Conservation (phyloP, 73 alveolate genomes). For the Tetrahymena malaccensis region DNA sequence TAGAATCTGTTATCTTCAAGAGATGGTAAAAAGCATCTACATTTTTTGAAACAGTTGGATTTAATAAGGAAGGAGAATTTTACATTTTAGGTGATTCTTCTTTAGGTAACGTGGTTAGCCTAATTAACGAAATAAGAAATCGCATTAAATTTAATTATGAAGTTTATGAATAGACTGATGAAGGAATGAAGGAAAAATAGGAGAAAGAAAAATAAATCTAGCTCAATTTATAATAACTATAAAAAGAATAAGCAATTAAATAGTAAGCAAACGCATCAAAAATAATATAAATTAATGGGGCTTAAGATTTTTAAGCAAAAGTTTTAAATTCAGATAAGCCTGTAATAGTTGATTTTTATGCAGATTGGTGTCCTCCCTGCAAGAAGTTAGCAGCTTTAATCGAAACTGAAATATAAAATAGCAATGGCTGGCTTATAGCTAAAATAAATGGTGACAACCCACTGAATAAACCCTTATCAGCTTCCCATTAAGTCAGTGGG, state of each 20-base stretch:
- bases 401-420: not conserved
- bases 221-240: not conserved
- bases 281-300: not conserved
- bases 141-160: not conserved
- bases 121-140: not conserved
- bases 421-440: not conserved
- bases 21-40: not conserved
- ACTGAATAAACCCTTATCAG: not conserved
- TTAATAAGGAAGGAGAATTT: not conserved
- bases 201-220: not conserved
- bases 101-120: not conserved
- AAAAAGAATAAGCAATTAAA: not conserved
- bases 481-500: not conserved
- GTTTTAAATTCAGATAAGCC: not conserved
- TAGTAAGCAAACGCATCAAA: not conserved
- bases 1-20: not conserved
- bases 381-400: not conserved
- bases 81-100: not conserved
- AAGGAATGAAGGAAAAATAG: not conserved
- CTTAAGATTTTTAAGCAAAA: not conserved
- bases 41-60: not conserved
- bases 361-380: not conserved
- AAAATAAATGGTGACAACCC: not conserved
- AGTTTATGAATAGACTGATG: not conserved
- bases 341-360: not conserved